These are phyloP conservation scores for Verticillium nubilum DNA, from an alignment of 2,329 filamentous ascomycete genomes.

Conservation along the genomic window DNA sequence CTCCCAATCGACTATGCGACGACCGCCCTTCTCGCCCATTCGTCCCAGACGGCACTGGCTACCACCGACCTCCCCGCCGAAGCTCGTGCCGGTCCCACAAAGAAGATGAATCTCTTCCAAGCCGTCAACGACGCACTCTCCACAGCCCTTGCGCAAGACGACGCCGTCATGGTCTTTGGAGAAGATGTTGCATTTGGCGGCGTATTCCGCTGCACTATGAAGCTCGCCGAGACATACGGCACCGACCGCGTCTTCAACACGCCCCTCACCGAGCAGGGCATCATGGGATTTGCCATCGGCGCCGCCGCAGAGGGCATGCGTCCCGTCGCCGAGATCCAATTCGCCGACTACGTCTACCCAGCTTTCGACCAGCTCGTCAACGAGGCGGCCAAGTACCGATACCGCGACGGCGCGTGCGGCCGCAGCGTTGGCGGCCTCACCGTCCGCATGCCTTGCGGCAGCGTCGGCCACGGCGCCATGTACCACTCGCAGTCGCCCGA, in stretches of 20 bases:
- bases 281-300: slow-evolving; percentile 89
- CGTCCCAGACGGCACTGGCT: slow-evolving; percentile 62
- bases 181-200: slow-evolving; percentile 97
- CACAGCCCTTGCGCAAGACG: slow-evolving; percentile 75
- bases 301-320: slow-evolving; percentile 87
- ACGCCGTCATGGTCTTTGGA: slow-evolving; percentile 85
- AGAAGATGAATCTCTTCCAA: slow-evolving; percentile 89
- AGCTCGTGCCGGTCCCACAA: slow-evolving; percentile 64
- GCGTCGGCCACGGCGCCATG: slow-evolving; percentile 81
- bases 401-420: slow-evolving; percentile 58
- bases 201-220: slow-evolving; percentile 92
- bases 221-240: slow-evolving; percentile 82
- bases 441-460: slow-evolving; percentile 84
- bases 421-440: slow-evolving; percentile 71
- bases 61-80: slow-evolving; percentile 66
- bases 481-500: slow-evolving; percentile 90
- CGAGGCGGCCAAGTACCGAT: slow-evolving; percentile 84
- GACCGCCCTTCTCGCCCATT: slow-evolving; percentile 77
- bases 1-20: slow-evolving; percentile 81
- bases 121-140: slow-evolving; percentile 87
- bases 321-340: slow-evolving; percentile 91
- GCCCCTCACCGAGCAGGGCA: slow-evolving; percentile 87
- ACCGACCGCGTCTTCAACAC: slow-evolving; percentile 93
- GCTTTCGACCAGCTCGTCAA: slow-evolving; percentile 94
- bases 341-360: slow-evolving; percentile 90